These are phyloP conservation scores for Auxenochlorella pyrenoidosa DNA, from an alignment of 139 green algal species.

Conservation along the genomic window DNA sequence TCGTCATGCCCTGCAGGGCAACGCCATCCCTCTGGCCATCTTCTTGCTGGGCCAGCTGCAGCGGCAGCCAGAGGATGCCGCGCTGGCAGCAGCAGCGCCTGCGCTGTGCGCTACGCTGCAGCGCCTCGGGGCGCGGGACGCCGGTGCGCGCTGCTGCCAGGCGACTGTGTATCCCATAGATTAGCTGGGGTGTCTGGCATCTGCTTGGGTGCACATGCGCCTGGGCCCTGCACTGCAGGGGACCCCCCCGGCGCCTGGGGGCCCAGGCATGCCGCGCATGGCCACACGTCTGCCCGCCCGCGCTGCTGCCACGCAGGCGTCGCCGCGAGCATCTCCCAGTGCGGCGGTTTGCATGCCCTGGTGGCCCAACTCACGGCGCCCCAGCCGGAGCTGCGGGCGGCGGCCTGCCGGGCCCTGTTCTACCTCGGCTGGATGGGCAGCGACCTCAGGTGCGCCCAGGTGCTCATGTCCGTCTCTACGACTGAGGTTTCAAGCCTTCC, in stretches of 20 bases:
- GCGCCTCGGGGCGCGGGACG: conserved; percentile 4
- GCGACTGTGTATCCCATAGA: background rate
- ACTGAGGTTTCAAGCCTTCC: no score
- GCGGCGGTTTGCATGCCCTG: conserved; percentile 1
- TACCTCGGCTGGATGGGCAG: conserved; percentile 8
- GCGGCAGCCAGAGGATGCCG: background rate
- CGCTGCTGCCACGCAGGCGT: background rate
- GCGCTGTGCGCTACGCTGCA: conserved; percentile 24
- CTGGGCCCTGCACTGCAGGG: no score
- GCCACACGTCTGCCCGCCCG: background rate
- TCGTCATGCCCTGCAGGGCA: background rate
- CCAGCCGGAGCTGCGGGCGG: background rate
- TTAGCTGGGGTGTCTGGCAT: no score
- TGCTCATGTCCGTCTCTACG: background rate
- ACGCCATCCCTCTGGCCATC: conserved; percentile 26
- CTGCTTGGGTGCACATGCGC: no score
- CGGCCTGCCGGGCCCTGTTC: conserved; percentile 2
- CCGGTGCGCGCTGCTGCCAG: background rate
- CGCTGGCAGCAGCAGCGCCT: background rate
- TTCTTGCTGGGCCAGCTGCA: conserved; percentile 19
- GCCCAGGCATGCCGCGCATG: background rate
- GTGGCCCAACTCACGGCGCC: background rate
- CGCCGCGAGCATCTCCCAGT: conserved; percentile 16
- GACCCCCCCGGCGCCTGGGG: no score
- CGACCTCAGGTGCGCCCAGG: background rate